A percentile compares a stretch with the other conserved stretches of the same genome.
Conservation (phyloP, 352 stramenopile species). For the Pilasporangium apinafurcum region DNA sequence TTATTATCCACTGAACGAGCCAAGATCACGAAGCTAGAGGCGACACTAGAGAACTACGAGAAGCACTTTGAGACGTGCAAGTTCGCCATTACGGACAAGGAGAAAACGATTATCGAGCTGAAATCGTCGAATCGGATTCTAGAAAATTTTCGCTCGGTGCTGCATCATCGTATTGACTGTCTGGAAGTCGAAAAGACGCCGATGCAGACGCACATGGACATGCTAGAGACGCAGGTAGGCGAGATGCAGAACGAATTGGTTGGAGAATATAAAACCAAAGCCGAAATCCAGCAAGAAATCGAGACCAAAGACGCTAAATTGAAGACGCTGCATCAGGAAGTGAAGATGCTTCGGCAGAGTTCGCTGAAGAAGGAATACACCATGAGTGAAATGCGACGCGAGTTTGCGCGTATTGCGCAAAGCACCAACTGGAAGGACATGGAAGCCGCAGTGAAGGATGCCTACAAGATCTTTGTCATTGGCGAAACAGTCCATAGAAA, state of each 20-base stretch:
- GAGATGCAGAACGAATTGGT: slow-evolving; percentile 76
- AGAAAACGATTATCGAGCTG: slow-evolving; percentile 50
- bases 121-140: slow-evolving; percentile 74
- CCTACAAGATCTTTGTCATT: slow-evolving; percentile 71
- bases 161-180: slow-evolving; percentile 70
- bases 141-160: slow-evolving; percentile 78
- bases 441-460: slow-evolving; percentile 74
- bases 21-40: slow-evolving; percentile 58
- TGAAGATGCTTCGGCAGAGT: slow-evolving; percentile 65
- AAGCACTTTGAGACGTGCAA: slow-evolving; percentile 70
- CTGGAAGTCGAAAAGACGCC: slow-evolving; percentile 66
- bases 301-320: slow-evolving; percentile 73
- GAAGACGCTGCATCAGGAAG: slow-evolving; percentile 64
- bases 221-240: slow-evolving; percentile 58
- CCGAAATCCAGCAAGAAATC: slow-evolving; percentile 48
- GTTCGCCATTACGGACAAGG: slow-evolving; percentile 60
- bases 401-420: slow-evolving; percentile 64
- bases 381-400: slow-evolving; percentile 73
- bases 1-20: slow-evolving; percentile 63
- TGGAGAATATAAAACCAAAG: slow-evolving; percentile 66
- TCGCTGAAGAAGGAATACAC: slow-evolving; percentile 77
- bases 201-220: slow-evolving; percentile 53
- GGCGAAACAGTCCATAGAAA: slow-evolving; percentile 63
- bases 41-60: slow-evolving; percentile 61
- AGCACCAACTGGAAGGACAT: slow-evolving; percentile 76